phyloP scores from a whole-genome alignment of 2,329 filamentous ascomycete genomes.

The Madurella mycetomatis region DNA sequence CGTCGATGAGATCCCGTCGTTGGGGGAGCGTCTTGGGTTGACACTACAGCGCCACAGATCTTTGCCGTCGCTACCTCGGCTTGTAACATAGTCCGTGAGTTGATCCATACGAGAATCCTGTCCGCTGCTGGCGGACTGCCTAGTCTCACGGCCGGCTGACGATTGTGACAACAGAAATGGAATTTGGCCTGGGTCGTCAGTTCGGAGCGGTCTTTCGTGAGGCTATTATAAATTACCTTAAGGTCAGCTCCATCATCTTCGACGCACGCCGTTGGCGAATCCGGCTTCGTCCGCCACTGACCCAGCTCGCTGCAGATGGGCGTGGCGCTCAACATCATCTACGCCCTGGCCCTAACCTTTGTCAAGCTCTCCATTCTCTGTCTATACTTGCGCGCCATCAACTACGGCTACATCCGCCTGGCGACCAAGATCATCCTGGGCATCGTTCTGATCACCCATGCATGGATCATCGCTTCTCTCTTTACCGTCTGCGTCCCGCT shows the following conservation, averaged over 20 bases:
- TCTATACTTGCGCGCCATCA: slow-evolving; percentile 5
- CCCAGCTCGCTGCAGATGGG: not conserved
- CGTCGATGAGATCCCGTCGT: not conserved
- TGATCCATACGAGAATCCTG: too few relatives aligned
- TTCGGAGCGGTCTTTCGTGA: not conserved
- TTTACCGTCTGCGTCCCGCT: slow-evolving; percentile 5
- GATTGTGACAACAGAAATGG: not conserved
- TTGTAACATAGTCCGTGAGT: not conserved
- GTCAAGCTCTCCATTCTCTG: slow-evolving; percentile 6
- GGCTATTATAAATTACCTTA: not conserved
- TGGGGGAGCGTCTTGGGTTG: too few relatives aligned
- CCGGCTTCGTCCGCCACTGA: not conserved
- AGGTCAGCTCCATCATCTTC: not conserved
- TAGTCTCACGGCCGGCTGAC: not conserved
- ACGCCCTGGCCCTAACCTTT: slow-evolving; percentile 3
- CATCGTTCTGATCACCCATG: not conserved
- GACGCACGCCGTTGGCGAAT: not conserved
- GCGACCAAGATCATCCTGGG: not conserved
- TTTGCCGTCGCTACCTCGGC: not conserved
- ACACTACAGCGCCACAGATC: not conserved
- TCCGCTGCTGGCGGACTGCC: too few relatives aligned
- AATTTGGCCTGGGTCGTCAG: not conserved
- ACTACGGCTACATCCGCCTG: slow-evolving; percentile 1
- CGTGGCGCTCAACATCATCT: slow-evolving; percentile 1
- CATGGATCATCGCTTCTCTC: slow-evolving; percentile 1